Conservation (phyloP, 2,329 filamentous ascomycete species). For the Colletotrichum coccodes region DNA sequence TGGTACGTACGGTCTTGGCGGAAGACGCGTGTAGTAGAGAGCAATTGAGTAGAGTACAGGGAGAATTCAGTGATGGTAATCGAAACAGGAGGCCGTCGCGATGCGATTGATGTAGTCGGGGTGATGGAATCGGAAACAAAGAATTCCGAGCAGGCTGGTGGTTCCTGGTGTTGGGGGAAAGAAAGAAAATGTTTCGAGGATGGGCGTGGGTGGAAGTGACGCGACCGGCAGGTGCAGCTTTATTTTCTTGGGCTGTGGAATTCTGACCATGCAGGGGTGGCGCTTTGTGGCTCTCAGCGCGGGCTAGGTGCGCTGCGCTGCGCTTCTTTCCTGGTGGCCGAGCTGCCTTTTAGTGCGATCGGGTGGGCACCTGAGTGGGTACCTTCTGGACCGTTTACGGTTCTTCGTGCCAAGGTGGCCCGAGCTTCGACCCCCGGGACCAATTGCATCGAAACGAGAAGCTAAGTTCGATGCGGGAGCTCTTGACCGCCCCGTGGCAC, state of each 20-base stretch:
- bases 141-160: background rate
- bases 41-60: background rate
- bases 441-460: slow-evolving; percentile 14
- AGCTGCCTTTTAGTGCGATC: slow-evolving; percentile 3
- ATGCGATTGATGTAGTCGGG: slow-evolving; percentile 12
- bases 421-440: slow-evolving; percentile 16
- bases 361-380: background rate
- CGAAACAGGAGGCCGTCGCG: background rate
- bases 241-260: slow-evolving; percentile 32
- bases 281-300: slow-evolving; percentile 29
- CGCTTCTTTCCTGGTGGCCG: background rate
- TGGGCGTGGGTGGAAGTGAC: slow-evolving; percentile 17
- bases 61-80: background rate
- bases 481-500: slow-evolving; percentile 18
- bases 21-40: slow-evolving; percentile 17
- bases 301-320: background rate
- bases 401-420: slow-evolving; percentile 10
- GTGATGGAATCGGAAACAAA: slow-evolving; percentile 6
- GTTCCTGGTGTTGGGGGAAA: slow-evolving; percentile 12
- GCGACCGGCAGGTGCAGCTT: slow-evolving; percentile 32
- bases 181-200: slow-evolving; percentile 24
- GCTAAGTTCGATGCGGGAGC: slow-evolving; percentile 9
- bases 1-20: background rate
- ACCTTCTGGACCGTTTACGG: slow-evolving; percentile 7
- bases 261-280: slow-evolving; percentile 30